A percentile compares a stretch with the other conserved stretches of the same genome.
phyloP scores from a whole-genome alignment of 805 yeast genomes.

The Metschnikowia rubicola region DNA sequence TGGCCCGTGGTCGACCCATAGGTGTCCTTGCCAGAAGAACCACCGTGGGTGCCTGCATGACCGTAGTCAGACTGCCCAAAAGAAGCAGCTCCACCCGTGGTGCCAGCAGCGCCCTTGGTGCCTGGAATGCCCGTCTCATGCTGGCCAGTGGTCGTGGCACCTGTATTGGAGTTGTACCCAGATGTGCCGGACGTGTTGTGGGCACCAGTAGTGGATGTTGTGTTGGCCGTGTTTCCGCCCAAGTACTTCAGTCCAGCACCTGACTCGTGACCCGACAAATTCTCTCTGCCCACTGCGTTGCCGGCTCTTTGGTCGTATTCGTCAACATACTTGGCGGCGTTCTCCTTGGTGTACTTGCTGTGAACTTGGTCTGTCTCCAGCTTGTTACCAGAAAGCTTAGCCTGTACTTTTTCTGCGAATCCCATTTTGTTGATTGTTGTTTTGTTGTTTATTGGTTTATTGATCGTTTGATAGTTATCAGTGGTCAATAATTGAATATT shows the following conservation, averaged over 20 bases:
- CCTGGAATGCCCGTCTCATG: neutral
- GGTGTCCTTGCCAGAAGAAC: slow-evolving; percentile 5
- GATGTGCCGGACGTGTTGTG: neutral
- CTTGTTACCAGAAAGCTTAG: slow-evolving; percentile 26
- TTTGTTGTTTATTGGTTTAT: neutral
- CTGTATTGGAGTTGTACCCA: neutral
- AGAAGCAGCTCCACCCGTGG: slow-evolving; percentile 11
- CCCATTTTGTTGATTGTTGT: slow-evolving; percentile 26
- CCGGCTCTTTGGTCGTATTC: slow-evolving; percentile 26
- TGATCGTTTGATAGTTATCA: neutral
- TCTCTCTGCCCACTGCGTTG: slow-evolving; percentile 12
- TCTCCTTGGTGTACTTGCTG: slow-evolving; percentile 27
- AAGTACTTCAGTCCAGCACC: slow-evolving; percentile 30
- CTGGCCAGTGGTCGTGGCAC: neutral
- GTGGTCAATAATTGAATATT: neutral
- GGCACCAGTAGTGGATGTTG: neutral
- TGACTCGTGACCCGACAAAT: slow-evolving; percentile 20
- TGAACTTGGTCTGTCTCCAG: slow-evolving; percentile 30
- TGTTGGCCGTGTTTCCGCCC: slow-evolving; percentile 13
- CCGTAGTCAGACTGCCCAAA: neutral
- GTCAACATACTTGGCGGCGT: slow-evolving; percentile 28
- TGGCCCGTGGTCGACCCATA: neutral
- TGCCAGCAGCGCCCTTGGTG: slow-evolving; percentile 12
- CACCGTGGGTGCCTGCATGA: slow-evolving; percentile 3
- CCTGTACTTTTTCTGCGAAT: slow-evolving; percentile 33